Percentiles rank a stretch among this genome's conserved stretches.
phyloP scores from a whole-genome alignment of 1,284 basidiomycete genomes.

The Sphagnurus paluster region DNA sequence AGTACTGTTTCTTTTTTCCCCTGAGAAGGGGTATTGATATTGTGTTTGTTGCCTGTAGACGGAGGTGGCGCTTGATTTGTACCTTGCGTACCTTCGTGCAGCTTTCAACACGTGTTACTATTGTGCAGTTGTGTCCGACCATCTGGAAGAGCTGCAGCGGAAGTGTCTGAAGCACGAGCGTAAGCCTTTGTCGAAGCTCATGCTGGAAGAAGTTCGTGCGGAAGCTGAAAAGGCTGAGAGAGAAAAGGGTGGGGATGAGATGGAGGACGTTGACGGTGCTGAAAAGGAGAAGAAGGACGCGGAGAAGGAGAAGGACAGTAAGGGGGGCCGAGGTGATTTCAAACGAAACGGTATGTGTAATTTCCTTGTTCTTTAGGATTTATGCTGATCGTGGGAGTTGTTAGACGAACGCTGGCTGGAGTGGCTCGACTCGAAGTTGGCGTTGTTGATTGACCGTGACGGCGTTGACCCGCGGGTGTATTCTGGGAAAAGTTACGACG shows the following conservation, averaged over 20 bases:
- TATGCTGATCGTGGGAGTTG: constrained; percentile 12
- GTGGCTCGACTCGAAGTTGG: constrained; percentile 82
- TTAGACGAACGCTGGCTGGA: constrained; percentile 87
- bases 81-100: constrained; percentile 80
- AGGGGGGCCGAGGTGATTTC: constrained; percentile 59
- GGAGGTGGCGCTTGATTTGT: constrained; percentile 79
- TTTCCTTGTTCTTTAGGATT: constrained; percentile 17
- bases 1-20: constrained; percentile 19
- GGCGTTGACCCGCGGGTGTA: constrained; percentile 83
- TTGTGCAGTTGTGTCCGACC: constrained; percentile 88
- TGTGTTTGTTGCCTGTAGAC: constrained; percentile 41
- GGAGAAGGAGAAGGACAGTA: constrained; percentile 36
- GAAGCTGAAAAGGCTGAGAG: constrained; percentile 41
- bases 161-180: constrained; percentile 91
- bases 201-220: constrained; percentile 53
- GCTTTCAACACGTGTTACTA: constrained; percentile 94
- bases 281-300: constrained; percentile 44
- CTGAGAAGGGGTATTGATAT: constrained; percentile 5
- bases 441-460: constrained; percentile 72
- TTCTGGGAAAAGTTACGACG: constrained; percentile 85
- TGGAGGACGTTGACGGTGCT: constrained; percentile 35
- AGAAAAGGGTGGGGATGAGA: constrained; percentile 39
- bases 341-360: constrained; percentile 62
- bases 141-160: constrained; percentile 90
- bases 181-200: constrained; percentile 61